Conservation (phyloP, 2,329 filamentous ascomycete species). For the Fusarium drepaniforme region DNA sequence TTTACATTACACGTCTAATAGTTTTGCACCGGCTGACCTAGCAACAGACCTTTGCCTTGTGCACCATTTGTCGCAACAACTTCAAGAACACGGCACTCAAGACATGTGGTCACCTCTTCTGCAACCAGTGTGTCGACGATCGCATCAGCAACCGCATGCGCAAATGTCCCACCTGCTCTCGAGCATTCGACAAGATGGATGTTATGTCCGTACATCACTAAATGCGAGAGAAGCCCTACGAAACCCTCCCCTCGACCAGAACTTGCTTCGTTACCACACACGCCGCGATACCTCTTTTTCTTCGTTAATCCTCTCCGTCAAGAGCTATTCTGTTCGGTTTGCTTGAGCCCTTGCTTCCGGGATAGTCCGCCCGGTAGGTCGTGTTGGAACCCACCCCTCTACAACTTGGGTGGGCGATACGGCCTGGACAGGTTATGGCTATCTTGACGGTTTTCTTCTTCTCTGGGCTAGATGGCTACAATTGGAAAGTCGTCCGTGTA, state of each 20-base stretch:
- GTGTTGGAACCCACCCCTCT: conserved; percentile 2
- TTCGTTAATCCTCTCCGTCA: conserved; percentile 42
- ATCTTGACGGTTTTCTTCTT: conserved; percentile 41
- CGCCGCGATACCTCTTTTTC: conserved; percentile 43
- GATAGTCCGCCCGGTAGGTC: conserved; percentile 12
- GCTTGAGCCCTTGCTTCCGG: conserved; percentile 20
- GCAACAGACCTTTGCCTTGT: conserved; percentile 66
- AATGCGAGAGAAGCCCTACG: conserved; percentile 11
- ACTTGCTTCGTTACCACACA: conserved; percentile 20
- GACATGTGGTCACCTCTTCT: conserved; percentile 95
- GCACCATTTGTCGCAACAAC: conserved; percentile 90
- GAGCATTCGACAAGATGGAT: conserved; percentile 91
- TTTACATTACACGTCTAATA: conserved; percentile 36
- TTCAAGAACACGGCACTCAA: conserved; percentile 96
- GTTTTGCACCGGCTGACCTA: conserved; percentile 36
- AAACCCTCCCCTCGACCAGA: conserved; percentile 15
- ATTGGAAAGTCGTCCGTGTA: conserved; percentile 47
- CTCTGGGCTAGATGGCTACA: conserved; percentile 45
- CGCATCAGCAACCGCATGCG: conserved; percentile 89
- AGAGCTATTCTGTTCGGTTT: conserved; percentile 25
- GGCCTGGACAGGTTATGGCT: conserved; percentile 29
- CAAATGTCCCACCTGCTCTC: conserved; percentile 95
- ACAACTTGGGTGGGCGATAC: conserved; percentile 13
- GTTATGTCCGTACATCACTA: conserved; percentile 78
- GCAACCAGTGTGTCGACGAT: conserved; percentile 89